Percentiles rank a stretch among this genome's conserved stretches.
These are phyloP conservation scores for Cyclocybe aegerita DNA, from an alignment of 768 basidiomycete species.

Conservation along the genomic window DNA sequence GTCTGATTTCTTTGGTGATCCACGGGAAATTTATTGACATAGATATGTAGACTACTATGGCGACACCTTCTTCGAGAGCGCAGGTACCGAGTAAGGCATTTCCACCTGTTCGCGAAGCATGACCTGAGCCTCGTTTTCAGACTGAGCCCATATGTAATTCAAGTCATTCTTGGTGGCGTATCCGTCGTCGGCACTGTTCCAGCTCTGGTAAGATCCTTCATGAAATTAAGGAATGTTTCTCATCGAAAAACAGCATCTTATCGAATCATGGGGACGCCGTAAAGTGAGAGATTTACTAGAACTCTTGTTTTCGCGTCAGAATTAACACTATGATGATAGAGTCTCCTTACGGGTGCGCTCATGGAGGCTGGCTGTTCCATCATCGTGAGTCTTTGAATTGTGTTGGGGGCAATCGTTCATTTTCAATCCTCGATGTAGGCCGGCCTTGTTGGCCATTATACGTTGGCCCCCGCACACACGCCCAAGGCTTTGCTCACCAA, in stretches of 20 bases:
- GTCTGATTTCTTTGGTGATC: constrained; percentile 14
- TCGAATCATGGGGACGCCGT: constrained; percentile 76
- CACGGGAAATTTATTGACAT: neutral
- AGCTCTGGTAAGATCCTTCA: constrained; percentile 44
- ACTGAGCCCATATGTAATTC: constrained; percentile 73
- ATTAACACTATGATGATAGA: constrained; percentile 30
- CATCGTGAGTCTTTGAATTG: constrained; percentile 40
- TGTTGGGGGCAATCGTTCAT: neutral
- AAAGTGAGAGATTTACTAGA: constrained; percentile 33
- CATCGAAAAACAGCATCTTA: constrained; percentile 40
- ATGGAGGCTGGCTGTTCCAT: constrained; percentile 61
- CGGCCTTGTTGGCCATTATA: constrained; percentile 70
- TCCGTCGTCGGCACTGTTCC: constrained; percentile 74
- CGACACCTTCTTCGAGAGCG: constrained; percentile 77
- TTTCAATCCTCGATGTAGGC: constrained; percentile 37
- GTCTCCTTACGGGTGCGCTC: constrained; percentile 63
- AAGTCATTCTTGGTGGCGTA: constrained; percentile 72
- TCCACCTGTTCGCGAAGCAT: neutral
- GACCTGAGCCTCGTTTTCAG: constrained; percentile 22
- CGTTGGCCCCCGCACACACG: constrained; percentile 54
- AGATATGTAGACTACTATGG: constrained; percentile 64
- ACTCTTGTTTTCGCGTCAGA: neutral
- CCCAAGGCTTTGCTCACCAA: constrained; percentile 45
- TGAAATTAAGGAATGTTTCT: neutral
- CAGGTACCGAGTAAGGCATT: constrained; percentile 54